phyloP scores from a whole-genome alignment of 2,329 filamentous ascomycete species.

The Penicillium aurantiogriseum region DNA sequence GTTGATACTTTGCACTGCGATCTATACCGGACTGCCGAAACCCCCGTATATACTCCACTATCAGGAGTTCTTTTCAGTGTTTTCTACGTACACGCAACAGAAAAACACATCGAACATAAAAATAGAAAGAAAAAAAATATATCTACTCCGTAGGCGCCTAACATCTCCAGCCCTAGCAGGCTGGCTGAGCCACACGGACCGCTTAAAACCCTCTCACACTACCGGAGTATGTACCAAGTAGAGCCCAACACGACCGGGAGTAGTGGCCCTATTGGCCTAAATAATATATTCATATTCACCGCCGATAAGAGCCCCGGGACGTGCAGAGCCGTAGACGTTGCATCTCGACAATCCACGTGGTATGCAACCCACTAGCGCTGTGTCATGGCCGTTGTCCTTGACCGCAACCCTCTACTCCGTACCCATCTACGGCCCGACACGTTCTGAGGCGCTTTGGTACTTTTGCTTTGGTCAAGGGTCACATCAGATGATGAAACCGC shows the following conservation, averaged over 20 bases:
- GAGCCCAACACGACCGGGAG: background rate
- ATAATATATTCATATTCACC: constrained; percentile 13
- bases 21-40: background rate
- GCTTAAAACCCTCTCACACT: background rate
- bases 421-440: constrained; percentile 6
- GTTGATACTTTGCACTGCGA: constrained; percentile 6
- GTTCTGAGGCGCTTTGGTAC: background rate
- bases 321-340: constrained; percentile 6
- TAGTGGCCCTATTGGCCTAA: background rate
- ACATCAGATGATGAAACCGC: background rate
- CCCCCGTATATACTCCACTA: background rate
- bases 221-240: background rate
- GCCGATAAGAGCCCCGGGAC: constrained; percentile 9
- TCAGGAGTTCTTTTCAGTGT: background rate
- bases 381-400: constrained; percentile 13
- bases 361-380: constrained; percentile 5
- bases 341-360: constrained; percentile 20
- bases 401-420: constrained; percentile 2
- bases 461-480: background rate
- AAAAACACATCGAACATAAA: background rate
- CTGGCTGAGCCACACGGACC: background rate
- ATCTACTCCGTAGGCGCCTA: background rate
- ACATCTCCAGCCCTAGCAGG: background rate
- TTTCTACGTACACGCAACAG: background rate
- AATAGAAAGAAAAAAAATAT: too few species aligned